phyloP scores from a whole-genome alignment of 768 basidiomycete species.

The Russula emetica region DNA sequence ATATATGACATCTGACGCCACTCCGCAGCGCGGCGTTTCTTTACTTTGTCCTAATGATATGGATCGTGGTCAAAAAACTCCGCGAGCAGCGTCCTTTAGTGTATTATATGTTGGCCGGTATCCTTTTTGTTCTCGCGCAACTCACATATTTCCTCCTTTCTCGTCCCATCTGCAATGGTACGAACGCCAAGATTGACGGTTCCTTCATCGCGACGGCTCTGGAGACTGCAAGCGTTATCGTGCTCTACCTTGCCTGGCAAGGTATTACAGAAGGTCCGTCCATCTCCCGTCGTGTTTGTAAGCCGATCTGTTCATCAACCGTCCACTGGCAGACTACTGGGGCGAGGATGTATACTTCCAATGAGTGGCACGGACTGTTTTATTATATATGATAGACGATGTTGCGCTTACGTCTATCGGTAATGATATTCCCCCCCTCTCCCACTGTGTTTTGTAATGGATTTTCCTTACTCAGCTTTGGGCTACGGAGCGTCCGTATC shows the following conservation, averaged over 20 bases:
- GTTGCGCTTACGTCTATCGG: constrained; percentile 4
- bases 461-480: neutral
- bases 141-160: constrained; percentile 79
- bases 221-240: constrained; percentile 67
- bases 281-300: neutral
- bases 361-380: constrained; percentile 1
- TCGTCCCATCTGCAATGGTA: constrained; percentile 67
- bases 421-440: neutral
- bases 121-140: constrained; percentile 76
- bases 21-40: constrained; percentile 52
- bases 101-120: constrained; percentile 69
- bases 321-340: constrained; percentile 38
- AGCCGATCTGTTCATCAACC: neutral
- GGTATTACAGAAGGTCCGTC: constrained; percentile 84
- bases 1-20: neutral
- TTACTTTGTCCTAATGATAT: constrained; percentile 74
- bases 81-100: constrained; percentile 76
- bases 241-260: constrained; percentile 76
- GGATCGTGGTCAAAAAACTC: constrained; percentile 71
- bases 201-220: constrained; percentile 82
- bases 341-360: constrained; percentile 45
- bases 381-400: neutral
- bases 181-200: constrained; percentile 72
- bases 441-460: neutral
- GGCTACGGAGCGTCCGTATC: no score